Evolutionary conservation across 1,284 basidiomycete genomes (phyloP).

Genomic region (Bjerkandera adusta): DNA sequence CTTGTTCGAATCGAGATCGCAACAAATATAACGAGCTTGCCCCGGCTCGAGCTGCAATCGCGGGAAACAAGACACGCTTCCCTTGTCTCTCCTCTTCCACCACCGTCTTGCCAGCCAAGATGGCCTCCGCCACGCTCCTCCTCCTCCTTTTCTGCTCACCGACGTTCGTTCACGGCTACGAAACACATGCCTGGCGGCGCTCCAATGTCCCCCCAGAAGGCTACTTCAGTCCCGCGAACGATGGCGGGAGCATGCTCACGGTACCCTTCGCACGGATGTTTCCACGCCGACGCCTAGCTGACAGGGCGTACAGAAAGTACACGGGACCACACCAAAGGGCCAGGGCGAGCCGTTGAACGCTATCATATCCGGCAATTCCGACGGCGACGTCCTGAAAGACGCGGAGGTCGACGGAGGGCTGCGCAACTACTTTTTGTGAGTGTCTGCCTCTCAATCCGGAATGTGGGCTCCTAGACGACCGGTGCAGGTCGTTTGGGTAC

Average conservation of each 20-base stretch:
- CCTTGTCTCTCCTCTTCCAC: slow-evolving; percentile 9
- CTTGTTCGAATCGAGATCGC: too few relatives aligned
- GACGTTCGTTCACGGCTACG: slow-evolving; percentile 15
- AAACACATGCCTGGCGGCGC: slow-evolving; percentile 20
- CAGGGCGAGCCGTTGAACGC: slow-evolving; percentile 89
- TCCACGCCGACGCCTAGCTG: background rate
- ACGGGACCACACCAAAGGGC: slow-evolving; percentile 67
- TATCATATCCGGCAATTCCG: slow-evolving; percentile 83
- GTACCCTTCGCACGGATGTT: slow-evolving; percentile 28
- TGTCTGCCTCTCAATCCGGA: slow-evolving; percentile 5
- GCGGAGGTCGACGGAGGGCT: slow-evolving; percentile 67
- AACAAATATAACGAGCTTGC: too few relatives aligned
- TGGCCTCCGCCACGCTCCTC: slow-evolving; percentile 25
- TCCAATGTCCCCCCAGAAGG: slow-evolving; percentile 35
- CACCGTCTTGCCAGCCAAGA: slow-evolving; percentile 24
- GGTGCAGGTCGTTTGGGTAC: slow-evolving; percentile 58
- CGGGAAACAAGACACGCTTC: background rate
- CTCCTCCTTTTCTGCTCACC: slow-evolving; percentile 27
- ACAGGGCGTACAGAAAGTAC: slow-evolving; percentile 42
- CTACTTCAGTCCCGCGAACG: slow-evolving; percentile 41
- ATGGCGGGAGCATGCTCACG: slow-evolving; percentile 47
- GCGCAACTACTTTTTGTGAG: slow-evolving; percentile 74
- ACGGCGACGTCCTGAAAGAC: slow-evolving; percentile 68
- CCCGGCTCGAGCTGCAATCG: background rate
- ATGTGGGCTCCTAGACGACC: slow-evolving; percentile 5